phyloP scores from a whole-genome alignment of 2,329 filamentous ascomycete species.

The Fusarium sp. region DNA sequence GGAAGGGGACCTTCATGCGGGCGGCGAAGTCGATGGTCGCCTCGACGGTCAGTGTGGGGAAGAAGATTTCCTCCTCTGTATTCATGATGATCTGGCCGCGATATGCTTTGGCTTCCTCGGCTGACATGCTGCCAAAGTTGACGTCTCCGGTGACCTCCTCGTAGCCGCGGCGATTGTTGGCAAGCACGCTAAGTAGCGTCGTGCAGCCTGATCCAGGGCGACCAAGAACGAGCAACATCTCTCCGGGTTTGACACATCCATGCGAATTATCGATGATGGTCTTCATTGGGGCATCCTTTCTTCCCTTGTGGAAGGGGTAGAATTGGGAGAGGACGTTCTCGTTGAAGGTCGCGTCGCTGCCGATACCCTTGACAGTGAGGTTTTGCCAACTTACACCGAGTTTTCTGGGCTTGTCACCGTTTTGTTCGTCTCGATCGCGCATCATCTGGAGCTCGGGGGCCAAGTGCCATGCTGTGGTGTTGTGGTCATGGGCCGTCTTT shows the following conservation, averaged over 20 bases:
- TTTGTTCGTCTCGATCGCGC: neutral
- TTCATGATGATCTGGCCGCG: slow-evolving; percentile 71
- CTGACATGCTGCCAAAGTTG: slow-evolving; percentile 60
- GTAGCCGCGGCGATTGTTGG: slow-evolving; percentile 69
- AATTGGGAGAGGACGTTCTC: slow-evolving; percentile 37
- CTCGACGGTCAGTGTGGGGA: slow-evolving; percentile 78
- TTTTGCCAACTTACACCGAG: slow-evolving; percentile 40
- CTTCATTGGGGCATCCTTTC: slow-evolving; percentile 45
- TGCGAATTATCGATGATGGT: slow-evolving; percentile 71
- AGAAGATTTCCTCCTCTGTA: slow-evolving; percentile 71
- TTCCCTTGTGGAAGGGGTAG: slow-evolving; percentile 45
- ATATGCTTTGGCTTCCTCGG: slow-evolving; percentile 58
- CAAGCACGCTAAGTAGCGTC: slow-evolving; percentile 70
- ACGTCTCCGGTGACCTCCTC: slow-evolving; percentile 66
- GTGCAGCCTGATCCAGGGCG: slow-evolving; percentile 70
- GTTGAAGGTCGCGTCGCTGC: slow-evolving; percentile 30
- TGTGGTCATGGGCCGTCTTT: neutral
- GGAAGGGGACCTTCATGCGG: slow-evolving; percentile 67
- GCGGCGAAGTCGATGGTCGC: slow-evolving; percentile 82
- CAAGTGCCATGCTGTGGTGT: neutral
- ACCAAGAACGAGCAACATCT: slow-evolving; percentile 75
- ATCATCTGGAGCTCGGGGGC: neutral
- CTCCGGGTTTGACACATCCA: slow-evolving; percentile 69
- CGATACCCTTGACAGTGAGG: slow-evolving; percentile 34
- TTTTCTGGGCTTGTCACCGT: neutral